Percentiles rank a stretch among this genome's conserved stretches.
phyloP scores from a whole-genome alignment of 1,139 yeast species.

The Scheffersomyces illinoinensis region DNA sequence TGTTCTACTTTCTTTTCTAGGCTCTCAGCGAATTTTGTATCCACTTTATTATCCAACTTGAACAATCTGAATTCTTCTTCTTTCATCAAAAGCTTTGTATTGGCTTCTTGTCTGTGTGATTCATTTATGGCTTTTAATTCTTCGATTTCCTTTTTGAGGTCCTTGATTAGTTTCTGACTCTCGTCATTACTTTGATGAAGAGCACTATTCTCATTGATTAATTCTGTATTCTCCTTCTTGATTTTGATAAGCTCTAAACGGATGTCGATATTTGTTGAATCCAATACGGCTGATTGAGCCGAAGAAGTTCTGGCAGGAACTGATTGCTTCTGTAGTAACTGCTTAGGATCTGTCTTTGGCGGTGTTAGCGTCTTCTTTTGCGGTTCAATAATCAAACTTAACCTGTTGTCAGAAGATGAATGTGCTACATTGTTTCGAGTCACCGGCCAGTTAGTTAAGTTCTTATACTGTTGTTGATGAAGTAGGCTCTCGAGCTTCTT shows the following conservation, averaged over 20 bases:
- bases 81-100: conserved; percentile 4
- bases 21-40: conserved; percentile 25
- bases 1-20: conserved; percentile 22
- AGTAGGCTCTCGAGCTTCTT: conserved; percentile 63
- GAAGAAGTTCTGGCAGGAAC: conserved; percentile 5
- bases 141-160: conserved; percentile 20
- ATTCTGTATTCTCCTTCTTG: conserved; percentile 29
- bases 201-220: conserved; percentile 7
- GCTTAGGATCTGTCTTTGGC: conserved; percentile 22
- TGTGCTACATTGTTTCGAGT: conserved; percentile 7
- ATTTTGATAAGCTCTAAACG: conserved; percentile 46
- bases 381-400: conserved; percentile 21
- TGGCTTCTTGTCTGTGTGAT: conserved; percentile 1
- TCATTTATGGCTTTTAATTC: conserved; percentile 25
- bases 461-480: conserved; percentile 65
- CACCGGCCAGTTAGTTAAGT: conserved; percentile 59
- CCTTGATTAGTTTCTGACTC: conserved; percentile 1
- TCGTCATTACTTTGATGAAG: conserved; percentile 5
- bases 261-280: conserved; percentile 43
- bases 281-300: conserved; percentile 24
- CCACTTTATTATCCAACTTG: conserved; percentile 19
- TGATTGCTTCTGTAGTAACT: conserved; percentile 18
- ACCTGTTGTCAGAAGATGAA: conserved; percentile 12
- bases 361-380: conserved; percentile 2
- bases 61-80: conserved; percentile 6